Base-by-base conservation (phyloP, 2,329 filamentous ascomycete genomes). In the Diplodia sapinea region DNA sequence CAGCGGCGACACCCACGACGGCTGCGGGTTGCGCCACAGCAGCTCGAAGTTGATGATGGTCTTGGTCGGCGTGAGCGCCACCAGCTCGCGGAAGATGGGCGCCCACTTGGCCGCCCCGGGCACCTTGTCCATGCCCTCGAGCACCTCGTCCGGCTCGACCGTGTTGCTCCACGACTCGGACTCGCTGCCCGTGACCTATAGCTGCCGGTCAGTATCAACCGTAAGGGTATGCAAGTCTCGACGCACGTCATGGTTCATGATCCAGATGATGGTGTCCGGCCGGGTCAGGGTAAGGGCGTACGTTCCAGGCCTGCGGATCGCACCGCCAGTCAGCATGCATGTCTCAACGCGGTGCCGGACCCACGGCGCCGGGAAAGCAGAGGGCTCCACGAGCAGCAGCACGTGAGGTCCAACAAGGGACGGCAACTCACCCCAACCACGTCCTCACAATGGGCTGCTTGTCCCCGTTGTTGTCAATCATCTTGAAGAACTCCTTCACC, bases 41-140 rank as follows among this genome's bases (percentile, higher is more conserved):
- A 84, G 78, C 69, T 81, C 79, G 68, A 82, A 84, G 74, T 83
- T 81, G 69, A 85, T 79, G 59, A 84, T 82, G 29, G 80, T 83
- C 57, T 83, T 79, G 13, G 75, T 73, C 17, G 82, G 82, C 9
- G 81, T 82, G 67, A 73, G 73, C 40, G 79, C 76, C 43, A 83
- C 79, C 17, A 83, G 77, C 15, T 79, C 74, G 69, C 81, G 79
- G 77, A 83, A 82, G 67, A 82, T 80, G 2, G 78, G 78, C 6
- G 79, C 79, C 81, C 81, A 83, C 57, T 81, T 79, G 67, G 76
- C 74, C 67, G 79, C 78, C 3, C 79, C 81, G 1, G 79, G 77
- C 72, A 80, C 79, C 23, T 80, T 74, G 68, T 82, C 81, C 77
- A 83, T 82, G 43, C 78, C 78, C 20, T 79, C 71, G 13, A 83